Percentiles rank a stretch among this genome's conserved stretches.
Evolutionary conservation across 768 basidiomycete genomes (phyloP).

Genomic region (Naganishia onofrii): DNA sequence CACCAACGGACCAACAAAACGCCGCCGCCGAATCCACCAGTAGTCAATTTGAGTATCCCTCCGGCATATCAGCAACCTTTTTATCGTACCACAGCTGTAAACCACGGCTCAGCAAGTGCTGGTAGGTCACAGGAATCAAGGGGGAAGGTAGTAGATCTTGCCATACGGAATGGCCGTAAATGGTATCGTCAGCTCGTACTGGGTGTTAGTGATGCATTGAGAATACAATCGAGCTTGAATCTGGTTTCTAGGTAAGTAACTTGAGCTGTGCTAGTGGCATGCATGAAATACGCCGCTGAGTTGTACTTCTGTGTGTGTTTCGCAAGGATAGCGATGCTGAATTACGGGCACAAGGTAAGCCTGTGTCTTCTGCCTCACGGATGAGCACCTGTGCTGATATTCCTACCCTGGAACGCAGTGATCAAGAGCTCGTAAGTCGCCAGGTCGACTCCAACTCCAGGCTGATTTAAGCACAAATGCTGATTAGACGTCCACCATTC

Average conservation of each 20-base stretch:
- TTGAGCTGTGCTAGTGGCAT: neutral
- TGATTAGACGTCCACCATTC: neutral
- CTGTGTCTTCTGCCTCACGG: neutral
- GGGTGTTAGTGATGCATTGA: constrained; percentile 44
- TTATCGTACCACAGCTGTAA: neutral
- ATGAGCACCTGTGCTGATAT: neutral
- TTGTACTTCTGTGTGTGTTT: neutral
- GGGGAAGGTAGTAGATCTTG: too few species aligned
- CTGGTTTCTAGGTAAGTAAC: constrained; percentile 46
- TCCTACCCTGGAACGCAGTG: neutral
- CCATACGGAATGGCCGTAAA: constrained; percentile 1
- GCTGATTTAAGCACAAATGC: neutral
- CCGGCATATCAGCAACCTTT: constrained; percentile 20
- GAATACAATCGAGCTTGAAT: constrained; percentile 41
- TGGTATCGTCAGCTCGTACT: neutral
- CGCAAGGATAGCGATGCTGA: constrained; percentile 44
- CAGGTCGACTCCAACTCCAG: neutral
- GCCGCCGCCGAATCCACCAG: neutral
- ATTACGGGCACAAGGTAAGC: constrained; percentile 36
- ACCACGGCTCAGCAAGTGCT: neutral
- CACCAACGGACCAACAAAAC: too few species aligned
- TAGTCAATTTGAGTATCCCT: constrained; percentile 2
- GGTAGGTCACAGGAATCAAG: neutral
- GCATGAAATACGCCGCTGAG: neutral
- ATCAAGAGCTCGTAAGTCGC: constrained; percentile 19